phyloP scores from a whole-genome alignment of 768 basidiomycete species.

The Solioccasus polychromus region DNA sequence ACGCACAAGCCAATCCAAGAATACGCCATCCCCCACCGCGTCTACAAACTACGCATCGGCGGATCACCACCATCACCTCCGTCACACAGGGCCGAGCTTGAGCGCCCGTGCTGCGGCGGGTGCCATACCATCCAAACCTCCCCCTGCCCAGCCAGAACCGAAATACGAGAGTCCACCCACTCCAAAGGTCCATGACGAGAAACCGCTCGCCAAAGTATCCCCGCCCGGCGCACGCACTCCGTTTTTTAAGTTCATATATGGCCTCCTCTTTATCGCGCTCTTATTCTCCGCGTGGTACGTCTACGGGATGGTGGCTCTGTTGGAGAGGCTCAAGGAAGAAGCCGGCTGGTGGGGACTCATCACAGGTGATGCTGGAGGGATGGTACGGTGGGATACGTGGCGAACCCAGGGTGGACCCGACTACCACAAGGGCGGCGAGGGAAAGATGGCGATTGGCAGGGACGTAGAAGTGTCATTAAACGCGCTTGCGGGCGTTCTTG shows the following conservation, averaged over 20 bases:
- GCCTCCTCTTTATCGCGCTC: constrained; percentile 39
- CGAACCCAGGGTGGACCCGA: too few species aligned
- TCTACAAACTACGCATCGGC: constrained; percentile 5
- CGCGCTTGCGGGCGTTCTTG: constrained; percentile 58
- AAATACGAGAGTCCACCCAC: too few species aligned
- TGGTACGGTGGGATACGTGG: background rate
- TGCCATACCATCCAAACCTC: constrained; percentile 1
- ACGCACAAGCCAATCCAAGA: constrained; percentile 13
- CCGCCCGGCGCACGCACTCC: constrained; percentile 3
- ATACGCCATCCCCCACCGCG: constrained; percentile 3
- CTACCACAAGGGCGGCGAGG: background rate
- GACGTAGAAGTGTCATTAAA: constrained; percentile 56
- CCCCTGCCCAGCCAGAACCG: background rate
- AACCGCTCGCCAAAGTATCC: background rate
- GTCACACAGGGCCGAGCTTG: constrained; percentile 19
- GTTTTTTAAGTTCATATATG: constrained; percentile 45
- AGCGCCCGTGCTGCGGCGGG: background rate
- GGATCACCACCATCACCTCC: constrained; percentile 17
- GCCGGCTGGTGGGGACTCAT: constrained; percentile 55
- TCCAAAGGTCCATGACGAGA: background rate
- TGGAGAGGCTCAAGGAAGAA: constrained; percentile 47
- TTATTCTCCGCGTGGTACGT: constrained; percentile 50
- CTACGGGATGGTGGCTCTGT: constrained; percentile 41
- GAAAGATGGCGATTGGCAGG: constrained; percentile 1
- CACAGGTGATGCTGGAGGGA: constrained; percentile 2